A percentile compares a stretch with the other conserved stretches of the same genome.
phyloP scores from a whole-genome alignment of 1,139 yeast species.

The Yamadazyma kanchanaburiensis region DNA sequence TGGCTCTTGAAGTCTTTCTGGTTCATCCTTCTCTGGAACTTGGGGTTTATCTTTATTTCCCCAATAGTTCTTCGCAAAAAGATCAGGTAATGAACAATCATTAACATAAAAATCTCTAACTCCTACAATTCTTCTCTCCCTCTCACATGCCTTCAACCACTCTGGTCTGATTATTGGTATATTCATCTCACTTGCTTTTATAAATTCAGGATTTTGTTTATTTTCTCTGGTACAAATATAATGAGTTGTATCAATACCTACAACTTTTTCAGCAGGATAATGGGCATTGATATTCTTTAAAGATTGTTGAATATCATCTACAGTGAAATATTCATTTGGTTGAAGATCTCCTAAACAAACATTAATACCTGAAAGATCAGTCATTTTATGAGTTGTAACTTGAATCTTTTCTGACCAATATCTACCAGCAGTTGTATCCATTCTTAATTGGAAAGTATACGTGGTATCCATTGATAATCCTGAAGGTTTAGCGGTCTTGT shows the following conservation, averaged over 20 bases:
- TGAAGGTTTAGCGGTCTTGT: slow-evolving; percentile 81
- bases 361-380: slow-evolving; percentile 90
- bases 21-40: too few species aligned
- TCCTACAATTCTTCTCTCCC: slow-evolving; percentile 86
- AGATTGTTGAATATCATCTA: slow-evolving; percentile 60
- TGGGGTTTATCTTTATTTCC: slow-evolving; percentile 9
- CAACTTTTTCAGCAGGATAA: slow-evolving; percentile 61
- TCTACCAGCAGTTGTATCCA: slow-evolving; percentile 88
- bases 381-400: slow-evolving; percentile 91
- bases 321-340: slow-evolving; percentile 54
- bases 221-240: slow-evolving; percentile 73
- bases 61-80: slow-evolving; percentile 46
- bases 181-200: slow-evolving; percentile 80
- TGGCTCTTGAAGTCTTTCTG: slow-evolving; percentile 7
- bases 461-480: slow-evolving; percentile 87
- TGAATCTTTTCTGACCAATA: slow-evolving; percentile 65
- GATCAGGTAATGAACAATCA: slow-evolving; percentile 48
- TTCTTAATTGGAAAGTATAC: slow-evolving; percentile 73
- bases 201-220: slow-evolving; percentile 56
- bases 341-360: slow-evolving; percentile 84
- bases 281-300: slow-evolving; percentile 75
- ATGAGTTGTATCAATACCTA: slow-evolving; percentile 91
- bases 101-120: slow-evolving; percentile 79
- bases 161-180: slow-evolving; percentile 96
- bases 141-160: slow-evolving; percentile 93